These are phyloP conservation scores for Aspergillus felis DNA, from an alignment of 2,329 filamentous ascomycete species.

Conservation along the genomic window DNA sequence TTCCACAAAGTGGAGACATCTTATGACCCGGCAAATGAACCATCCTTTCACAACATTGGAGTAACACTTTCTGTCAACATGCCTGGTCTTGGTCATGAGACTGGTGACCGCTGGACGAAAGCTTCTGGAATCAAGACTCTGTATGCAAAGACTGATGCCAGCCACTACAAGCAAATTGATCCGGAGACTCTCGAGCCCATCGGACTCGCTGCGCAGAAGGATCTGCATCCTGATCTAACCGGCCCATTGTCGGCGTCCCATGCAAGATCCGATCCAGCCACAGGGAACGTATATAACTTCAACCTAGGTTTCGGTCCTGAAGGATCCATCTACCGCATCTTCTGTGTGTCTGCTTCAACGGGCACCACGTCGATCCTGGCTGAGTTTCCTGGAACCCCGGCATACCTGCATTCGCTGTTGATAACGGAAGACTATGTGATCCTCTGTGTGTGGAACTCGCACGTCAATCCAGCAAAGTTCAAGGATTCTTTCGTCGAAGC, in stretches of 20 bases:
- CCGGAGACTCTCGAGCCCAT: slow-evolving; percentile 69
- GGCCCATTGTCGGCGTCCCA: slow-evolving; percentile 69
- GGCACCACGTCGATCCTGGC: slow-evolving; percentile 69
- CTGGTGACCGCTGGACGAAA: slow-evolving; percentile 20
- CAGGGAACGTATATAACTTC: slow-evolving; percentile 76
- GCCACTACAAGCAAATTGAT: slow-evolving; percentile 59
- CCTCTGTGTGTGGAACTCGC: slow-evolving; percentile 67
- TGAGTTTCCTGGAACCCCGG: slow-evolving; percentile 54
- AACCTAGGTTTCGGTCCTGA: slow-evolving; percentile 63
- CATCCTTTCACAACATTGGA: slow-evolving; percentile 58
- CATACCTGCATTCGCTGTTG: slow-evolving; percentile 82
- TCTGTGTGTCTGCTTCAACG: slow-evolving; percentile 58
- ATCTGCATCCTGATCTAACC: slow-evolving; percentile 63
- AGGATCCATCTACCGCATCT: slow-evolving; percentile 63
- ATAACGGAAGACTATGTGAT: slow-evolving; percentile 67
- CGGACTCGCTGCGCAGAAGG: slow-evolving; percentile 56
- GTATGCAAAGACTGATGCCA: slow-evolving; percentile 59
- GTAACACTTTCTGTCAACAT: slow-evolving; percentile 65
- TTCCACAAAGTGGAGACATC: slow-evolving; percentile 59
- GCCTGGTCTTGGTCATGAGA: slow-evolving; percentile 49
- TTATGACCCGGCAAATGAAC: slow-evolving; percentile 45
- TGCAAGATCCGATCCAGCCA: slow-evolving; percentile 65
- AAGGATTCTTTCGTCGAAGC: slow-evolving; percentile 54
- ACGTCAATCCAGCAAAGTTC: slow-evolving; percentile 48
- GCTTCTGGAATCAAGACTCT: slow-evolving; percentile 46